phyloP scores from a whole-genome alignment of 2,329 filamentous ascomycete species.

The Colletotrichum sp. region DNA sequence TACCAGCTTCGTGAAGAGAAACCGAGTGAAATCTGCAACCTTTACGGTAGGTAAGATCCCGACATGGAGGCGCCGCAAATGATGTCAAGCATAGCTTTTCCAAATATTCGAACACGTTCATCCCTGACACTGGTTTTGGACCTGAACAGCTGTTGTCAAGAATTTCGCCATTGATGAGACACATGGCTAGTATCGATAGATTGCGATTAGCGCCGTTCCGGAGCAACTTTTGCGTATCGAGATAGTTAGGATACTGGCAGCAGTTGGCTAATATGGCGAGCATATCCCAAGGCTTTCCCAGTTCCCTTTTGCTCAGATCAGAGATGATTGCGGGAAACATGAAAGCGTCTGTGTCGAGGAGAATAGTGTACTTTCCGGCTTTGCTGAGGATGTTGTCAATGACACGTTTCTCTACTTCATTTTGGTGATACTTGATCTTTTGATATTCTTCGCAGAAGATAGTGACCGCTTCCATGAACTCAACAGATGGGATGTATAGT shows the following conservation, averaged over 20 bases:
- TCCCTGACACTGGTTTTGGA: accelerated
- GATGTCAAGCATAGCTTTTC: not conserved
- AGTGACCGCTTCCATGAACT: not conserved
- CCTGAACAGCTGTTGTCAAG: accelerated
- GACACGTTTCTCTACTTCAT: accelerated
- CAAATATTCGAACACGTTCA: not conserved
- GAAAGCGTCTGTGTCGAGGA: accelerated
- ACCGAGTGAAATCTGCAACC: not conserved
- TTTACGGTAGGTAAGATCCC: not conserved
- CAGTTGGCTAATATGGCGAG: not conserved
- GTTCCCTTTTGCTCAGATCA: not conserved
- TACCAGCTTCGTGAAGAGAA: accelerated
- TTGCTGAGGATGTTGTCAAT: accelerated
- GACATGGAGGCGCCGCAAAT: not conserved
- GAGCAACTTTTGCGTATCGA: not conserved
- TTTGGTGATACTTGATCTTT: accelerated
- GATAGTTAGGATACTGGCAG: not conserved
- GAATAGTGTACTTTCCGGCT: not conserved
- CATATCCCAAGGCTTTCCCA: not conserved
- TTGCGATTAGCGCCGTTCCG: accelerated
- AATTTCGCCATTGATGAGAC: not conserved
- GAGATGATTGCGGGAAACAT: not conserved
- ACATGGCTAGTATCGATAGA: not conserved
- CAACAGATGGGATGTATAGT: not conserved
- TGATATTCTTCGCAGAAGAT: not conserved